Evolutionary conservation across 164 flowering plant genomes (phyloP), one percentile per base, ranked within the genome.

Genomic region (Tinospora cordifolia): DNA sequence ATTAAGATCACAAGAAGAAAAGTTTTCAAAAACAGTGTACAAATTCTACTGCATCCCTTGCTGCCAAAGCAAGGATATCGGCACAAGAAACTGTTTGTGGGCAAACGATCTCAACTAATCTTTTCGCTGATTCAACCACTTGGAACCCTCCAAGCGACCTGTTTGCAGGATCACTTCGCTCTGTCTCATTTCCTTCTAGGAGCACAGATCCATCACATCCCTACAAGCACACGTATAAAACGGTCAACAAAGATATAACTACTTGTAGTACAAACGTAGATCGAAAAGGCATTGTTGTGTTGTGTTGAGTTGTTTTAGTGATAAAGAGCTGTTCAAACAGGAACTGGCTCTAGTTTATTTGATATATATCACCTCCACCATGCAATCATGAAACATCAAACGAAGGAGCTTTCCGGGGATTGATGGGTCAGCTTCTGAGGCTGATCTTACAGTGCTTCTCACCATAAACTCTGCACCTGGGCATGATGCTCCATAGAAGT

Each of bases 141-240:
- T 83, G 38, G 66, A 88, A 88, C 51, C 95, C 97, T 68, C 87
- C 97, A 2, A 91, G 81, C 6, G 93, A 87, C 19, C 69, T 47
- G 71, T 84, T 88, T 25, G 86, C 93, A 17, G 97, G 94, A 79
- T 89, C 97, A 41, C 73, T 78, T 76, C 83, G 71, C 79, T 91
- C 95, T 0, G 87, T 86, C 14, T 74, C 81, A 64, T 85, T 82
- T 68, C 97, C 97, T 80, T 82, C 79, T 40, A 89, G 25, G 13
- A 91, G 76, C 30, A 91, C 84, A 21, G 97, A 91, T 59, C 84
- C 95, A 82, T 91, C 95, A 74, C 97, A 91, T 0, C 97, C 97
- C 95, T 89, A 77, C 62, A 72, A 19, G n/a, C 12, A 62, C 6
- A n/a, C 22, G 17, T 27, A 68, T 19, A 1, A 40, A 14, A 38